These are phyloP conservation scores for Picocystis sp. DNA, from an alignment of 163 green algal genomes.

Conservation along the genomic window DNA sequence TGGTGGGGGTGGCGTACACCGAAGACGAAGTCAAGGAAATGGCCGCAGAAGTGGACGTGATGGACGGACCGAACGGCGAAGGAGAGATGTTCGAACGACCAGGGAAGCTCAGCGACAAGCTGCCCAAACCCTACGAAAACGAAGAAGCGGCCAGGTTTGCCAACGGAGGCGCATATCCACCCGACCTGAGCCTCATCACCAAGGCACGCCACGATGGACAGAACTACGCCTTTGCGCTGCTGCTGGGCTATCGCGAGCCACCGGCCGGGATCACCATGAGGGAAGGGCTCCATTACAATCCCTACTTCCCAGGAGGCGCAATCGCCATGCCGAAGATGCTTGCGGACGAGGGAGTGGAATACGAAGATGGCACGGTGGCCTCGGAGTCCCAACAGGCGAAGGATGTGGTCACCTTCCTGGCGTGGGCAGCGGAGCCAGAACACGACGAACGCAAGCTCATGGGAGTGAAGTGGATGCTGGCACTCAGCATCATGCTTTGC, in stretches of 20 bases:
- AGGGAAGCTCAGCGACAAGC: conserved; percentile 69
- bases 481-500: conserved; percentile 52
- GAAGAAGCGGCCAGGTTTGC: conserved; percentile 79
- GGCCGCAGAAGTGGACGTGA: conserved; percentile 55
- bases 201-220: conserved; percentile 87
- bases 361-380: conserved; percentile 86
- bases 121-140: conserved; percentile 90
- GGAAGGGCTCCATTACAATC: conserved; percentile 98
- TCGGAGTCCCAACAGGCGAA: conserved; percentile 61
- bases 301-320: conserved; percentile 94
- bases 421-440: conserved; percentile 85
- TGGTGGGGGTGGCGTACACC: conserved; percentile 85
- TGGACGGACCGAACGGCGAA: conserved; percentile 93
- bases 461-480: conserved; percentile 85
- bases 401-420: conserved; percentile 88
- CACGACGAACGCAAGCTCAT: conserved; percentile 94
- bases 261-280: conserved; percentile 29
- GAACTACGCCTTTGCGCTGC: conserved; percentile 95
- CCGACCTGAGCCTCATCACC: conserved; percentile 89
- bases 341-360: conserved; percentile 87
- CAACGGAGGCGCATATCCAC: conserved; percentile 94
- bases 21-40: conserved; percentile 86
- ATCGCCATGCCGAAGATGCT: conserved; percentile 99
- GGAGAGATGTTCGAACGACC: conserved; percentile 89
- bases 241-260: conserved; percentile 72